Percentiles rank a stretch among this genome's conserved stretches.
phyloP scores from a whole-genome alignment of 2,329 filamentous ascomycete genomes.

The Exserohilum rostratum region DNA sequence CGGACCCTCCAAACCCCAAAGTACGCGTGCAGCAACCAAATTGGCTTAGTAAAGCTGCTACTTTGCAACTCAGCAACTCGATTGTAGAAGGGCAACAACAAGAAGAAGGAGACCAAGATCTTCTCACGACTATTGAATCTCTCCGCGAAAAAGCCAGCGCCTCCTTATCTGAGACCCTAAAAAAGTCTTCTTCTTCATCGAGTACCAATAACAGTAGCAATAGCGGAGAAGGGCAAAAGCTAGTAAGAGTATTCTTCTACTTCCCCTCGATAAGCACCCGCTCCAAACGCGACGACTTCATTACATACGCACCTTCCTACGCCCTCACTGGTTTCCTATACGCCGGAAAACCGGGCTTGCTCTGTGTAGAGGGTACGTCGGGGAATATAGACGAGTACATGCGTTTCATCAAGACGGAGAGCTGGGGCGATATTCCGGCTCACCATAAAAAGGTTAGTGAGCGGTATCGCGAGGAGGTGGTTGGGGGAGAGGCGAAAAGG shows the following conservation, averaged over 20 bases:
- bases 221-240: not conserved
- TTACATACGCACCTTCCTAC: conserved; percentile 60
- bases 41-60: conserved; percentile 32
- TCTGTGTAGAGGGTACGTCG: conserved; percentile 60
- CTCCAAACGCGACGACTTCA: conserved; percentile 63
- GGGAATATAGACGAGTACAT: conserved; percentile 63
- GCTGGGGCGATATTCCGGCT: conserved; percentile 67
- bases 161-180: not conserved
- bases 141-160: conserved; percentile 26
- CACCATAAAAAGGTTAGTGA: conserved; percentile 69
- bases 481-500: conserved; percentile 39
- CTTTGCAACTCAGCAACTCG: conserved; percentile 25
- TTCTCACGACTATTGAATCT: conserved; percentile 30
- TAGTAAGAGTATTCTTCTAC: conserved; percentile 67
- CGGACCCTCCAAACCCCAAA: conserved; percentile 28
- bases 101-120: conserved; percentile 9
- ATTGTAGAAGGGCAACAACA: not conserved
- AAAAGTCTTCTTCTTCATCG: too few relatives aligned
- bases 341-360: conserved; percentile 64
- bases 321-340: conserved; percentile 64
- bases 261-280: conserved; percentile 67
- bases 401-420: conserved; percentile 68
- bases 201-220: not conserved
- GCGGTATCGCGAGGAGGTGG: conserved; percentile 53
- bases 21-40: conserved; percentile 31